A percentile compares a stretch with the other conserved stretches of the same genome.
These are phyloP conservation scores for Aureobasidium pullulans DNA, from an alignment of 2,329 filamentous ascomycete genomes.

Conservation along the genomic window DNA sequence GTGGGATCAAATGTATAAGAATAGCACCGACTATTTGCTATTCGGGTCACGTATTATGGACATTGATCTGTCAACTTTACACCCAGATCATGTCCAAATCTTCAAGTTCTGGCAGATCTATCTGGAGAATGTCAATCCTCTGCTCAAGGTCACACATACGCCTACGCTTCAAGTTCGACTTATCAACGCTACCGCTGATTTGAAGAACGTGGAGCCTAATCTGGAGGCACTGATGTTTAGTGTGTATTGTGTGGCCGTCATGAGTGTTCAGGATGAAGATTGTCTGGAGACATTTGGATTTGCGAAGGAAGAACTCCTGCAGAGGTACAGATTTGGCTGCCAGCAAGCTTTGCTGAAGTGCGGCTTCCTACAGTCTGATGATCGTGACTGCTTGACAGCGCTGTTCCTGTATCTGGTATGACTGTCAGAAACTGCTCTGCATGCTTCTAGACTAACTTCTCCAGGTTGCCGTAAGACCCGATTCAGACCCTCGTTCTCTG, in stretches of 20 bases:
- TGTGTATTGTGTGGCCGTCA: conserved; percentile 56
- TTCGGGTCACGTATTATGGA: conserved; percentile 40
- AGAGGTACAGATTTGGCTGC: conserved; percentile 38
- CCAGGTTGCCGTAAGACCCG: conserved; percentile 51
- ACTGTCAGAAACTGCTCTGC: too few species aligned
- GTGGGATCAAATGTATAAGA: conserved; percentile 38
- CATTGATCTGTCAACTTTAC: conserved; percentile 44
- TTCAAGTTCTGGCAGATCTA: conserved; percentile 69
- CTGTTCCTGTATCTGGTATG: conserved; percentile 45
- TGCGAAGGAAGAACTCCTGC: conserved; percentile 32
- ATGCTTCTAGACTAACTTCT: not conserved
- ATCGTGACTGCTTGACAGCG: conserved; percentile 44
- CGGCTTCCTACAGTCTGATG: conserved; percentile 33
- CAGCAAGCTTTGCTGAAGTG: conserved; percentile 41
- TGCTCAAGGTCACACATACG: conserved; percentile 65
- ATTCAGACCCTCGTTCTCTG: conserved; percentile 53
- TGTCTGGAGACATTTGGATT: conserved; percentile 37
- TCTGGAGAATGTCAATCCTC: conserved; percentile 65
- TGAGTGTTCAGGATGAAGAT: conserved; percentile 50
- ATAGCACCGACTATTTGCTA: conserved; percentile 42
- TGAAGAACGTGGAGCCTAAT: conserved; percentile 49
- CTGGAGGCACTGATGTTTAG: conserved; percentile 56
- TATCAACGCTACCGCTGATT: conserved; percentile 53
- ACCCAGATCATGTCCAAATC: conserved; percentile 59
- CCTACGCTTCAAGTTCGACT: conserved; percentile 61